Evolutionary conservation across 2,329 filamentous ascomycete genomes (phyloP), one percentile per base, ranked within the genome.

Genomic region (Coniochaeta sp.): DNA sequence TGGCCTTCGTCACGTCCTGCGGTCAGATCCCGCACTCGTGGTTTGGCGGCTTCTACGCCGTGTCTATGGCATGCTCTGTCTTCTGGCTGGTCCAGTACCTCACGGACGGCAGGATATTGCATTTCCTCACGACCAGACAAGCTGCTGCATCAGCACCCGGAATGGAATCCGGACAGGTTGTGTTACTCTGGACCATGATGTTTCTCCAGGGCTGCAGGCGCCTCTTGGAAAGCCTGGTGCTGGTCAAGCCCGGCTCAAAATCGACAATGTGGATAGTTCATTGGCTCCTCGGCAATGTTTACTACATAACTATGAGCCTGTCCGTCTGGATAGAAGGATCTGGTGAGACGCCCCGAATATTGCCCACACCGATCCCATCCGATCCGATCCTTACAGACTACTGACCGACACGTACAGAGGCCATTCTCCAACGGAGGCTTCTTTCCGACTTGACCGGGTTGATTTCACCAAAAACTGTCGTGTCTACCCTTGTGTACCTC

Each of bases 251-350:
- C 4, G 47, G 47, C 14, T 90, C 87, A 3, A 80, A 80, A 24
- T 90, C 91, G 19, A 84, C 79, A 60, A 99, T 99, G 93, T 92
- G 88, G 85, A 74, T 93, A 63, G 83, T 87, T 17, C 90, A 96
- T 71, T 98, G 91, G 88, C 64, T 88, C 17, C 72, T 97, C 44
- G 95, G 92, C 0, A 73, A 95, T 57, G 74, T 77, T 10, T 98
- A 90, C 73, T 99, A 99, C 73, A 69, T 87, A 6, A 79, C 79
- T 61, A 89, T 90, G 67, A 87, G 87, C 59, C 70, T 96, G 55
- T 84, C 90, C 4, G 78, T 96, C 36, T 97, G 93, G 93, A 81
- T 96, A 61, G 91, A 98, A 73, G 90, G 88, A 58, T 84, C 86
- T 57, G 75, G 90, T 92, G 79, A 40, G 67, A 34, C 42, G 55